These are phyloP conservation scores for Tulasnella sp. DNA, from an alignment of 768 basidiomycete species.

Conservation along the genomic window DNA sequence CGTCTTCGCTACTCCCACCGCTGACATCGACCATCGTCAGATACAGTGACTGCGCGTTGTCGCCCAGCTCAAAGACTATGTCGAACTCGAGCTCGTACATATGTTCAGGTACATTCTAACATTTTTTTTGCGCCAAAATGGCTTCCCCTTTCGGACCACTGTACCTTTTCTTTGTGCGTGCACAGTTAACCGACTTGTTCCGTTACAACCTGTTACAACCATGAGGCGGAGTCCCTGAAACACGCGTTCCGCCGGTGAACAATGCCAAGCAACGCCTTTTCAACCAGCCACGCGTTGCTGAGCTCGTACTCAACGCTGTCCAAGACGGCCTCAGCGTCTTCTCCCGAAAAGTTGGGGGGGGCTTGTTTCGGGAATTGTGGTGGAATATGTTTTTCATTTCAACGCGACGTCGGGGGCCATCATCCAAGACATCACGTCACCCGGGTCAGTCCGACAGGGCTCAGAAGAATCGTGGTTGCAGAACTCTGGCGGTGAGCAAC, in stretches of 20 bases:
- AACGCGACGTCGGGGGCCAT: not conserved
- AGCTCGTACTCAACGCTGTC: not conserved
- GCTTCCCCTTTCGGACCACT: not conserved
- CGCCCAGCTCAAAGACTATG: not conserved
- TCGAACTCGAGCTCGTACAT: not conserved
- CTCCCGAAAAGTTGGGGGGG: not conserved
- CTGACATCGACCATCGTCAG: not conserved
- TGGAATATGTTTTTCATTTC: not conserved
- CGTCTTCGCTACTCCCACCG: not conserved
- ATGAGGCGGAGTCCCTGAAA: not conserved
- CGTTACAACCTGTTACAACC: not conserved
- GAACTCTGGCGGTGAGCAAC: not conserved
- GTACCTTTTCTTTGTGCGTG: not conserved
- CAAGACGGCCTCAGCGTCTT: not conserved
- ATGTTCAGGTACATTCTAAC: not conserved
- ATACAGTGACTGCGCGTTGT: not conserved
- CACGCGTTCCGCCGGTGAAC: not conserved
- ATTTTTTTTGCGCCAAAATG: not conserved
- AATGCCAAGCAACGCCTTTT: conserved; percentile 2
- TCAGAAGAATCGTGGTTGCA: not conserved
- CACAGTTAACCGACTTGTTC: not conserved
- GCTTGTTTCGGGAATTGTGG: not conserved
- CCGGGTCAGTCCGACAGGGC: not conserved
- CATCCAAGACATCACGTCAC: not conserved
- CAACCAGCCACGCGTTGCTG: not conserved